phyloP scores from a whole-genome alignment of 2,329 filamentous ascomycete species.

The Fusarium sp. region DNA sequence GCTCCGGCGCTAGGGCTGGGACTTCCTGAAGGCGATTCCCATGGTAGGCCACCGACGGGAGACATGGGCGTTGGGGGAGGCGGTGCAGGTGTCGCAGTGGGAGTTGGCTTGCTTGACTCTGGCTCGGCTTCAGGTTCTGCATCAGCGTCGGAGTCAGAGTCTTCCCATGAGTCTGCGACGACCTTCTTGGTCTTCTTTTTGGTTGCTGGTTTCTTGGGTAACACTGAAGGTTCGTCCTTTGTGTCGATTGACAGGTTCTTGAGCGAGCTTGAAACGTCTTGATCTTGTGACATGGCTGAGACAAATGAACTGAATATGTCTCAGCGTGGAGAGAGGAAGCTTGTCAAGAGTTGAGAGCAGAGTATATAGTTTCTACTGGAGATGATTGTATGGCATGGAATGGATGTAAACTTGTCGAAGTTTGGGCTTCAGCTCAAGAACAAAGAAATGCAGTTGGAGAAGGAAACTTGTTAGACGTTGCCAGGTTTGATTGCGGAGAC shows the following conservation, averaged over 20 bases:
- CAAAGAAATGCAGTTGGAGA: slow-evolving; percentile 1
- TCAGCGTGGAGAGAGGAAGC: background rate
- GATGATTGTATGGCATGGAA: background rate
- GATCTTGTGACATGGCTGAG: slow-evolving; percentile 35
- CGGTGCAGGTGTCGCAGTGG: slow-evolving; percentile 50
- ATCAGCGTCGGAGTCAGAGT: slow-evolving; percentile 65
- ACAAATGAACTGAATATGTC: background rate
- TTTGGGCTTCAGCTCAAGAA: background rate
- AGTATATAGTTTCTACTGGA: background rate
- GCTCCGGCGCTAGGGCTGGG: slow-evolving; percentile 4
- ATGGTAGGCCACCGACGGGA: slow-evolving; percentile 47
- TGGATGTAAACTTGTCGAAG: background rate
- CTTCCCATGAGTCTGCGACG: slow-evolving; percentile 58
- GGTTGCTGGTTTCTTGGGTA: slow-evolving; percentile 37
- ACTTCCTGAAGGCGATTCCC: slow-evolving; percentile 27
- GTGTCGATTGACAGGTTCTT: slow-evolving; percentile 46
- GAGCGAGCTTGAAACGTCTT: slow-evolving; percentile 44
- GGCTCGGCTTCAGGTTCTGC: slow-evolving; percentile 47
- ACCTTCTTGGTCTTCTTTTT: slow-evolving; percentile 41
- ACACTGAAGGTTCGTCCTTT: slow-evolving; percentile 25
- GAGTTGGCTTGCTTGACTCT: slow-evolving; percentile 50
- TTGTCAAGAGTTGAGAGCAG: background rate
- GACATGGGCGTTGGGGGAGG: slow-evolving; percentile 76
- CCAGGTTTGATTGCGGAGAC: slow-evolving; percentile 26
- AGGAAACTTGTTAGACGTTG: background rate